A percentile compares a stretch with the other conserved stretches of the same genome.
Evolutionary conservation across 2,329 filamentous ascomycete genomes (phyloP).

Genomic region (Madurella fahalii): DNA sequence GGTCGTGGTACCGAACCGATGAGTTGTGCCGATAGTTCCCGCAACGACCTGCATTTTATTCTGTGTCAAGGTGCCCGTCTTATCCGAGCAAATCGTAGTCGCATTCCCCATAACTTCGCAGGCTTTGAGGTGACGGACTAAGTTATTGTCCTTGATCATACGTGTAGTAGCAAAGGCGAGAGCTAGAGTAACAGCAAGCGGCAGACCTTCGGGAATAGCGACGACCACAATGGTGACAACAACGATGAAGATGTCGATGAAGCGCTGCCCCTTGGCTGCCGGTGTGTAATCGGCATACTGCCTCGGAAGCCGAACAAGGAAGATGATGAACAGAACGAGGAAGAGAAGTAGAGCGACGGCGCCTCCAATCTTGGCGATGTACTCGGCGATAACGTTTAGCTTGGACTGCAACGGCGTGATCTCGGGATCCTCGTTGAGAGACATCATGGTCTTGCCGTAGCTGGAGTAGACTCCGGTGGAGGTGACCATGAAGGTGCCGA

Average conservation of each 20-base stretch:
- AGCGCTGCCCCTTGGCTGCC: conserved; percentile 72
- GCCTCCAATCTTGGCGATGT: conserved; percentile 74
- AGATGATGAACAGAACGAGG: conserved; percentile 80
- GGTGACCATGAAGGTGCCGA: conserved; percentile 70
- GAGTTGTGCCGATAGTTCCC: conserved; percentile 52
- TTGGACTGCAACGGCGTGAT: conserved; percentile 75
- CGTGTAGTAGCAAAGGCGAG: conserved; percentile 72
- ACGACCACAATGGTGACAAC: conserved; percentile 78
- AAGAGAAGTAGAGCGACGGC: conserved; percentile 76
- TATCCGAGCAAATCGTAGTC: conserved; percentile 66
- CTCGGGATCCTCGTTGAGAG: conserved; percentile 67
- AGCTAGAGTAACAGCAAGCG: conserved; percentile 72
- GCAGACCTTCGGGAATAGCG: conserved; percentile 72
- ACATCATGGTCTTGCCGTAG: conserved; percentile 72
- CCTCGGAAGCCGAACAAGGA: conserved; percentile 62
- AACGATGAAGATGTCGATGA: conserved; percentile 72
- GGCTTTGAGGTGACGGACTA: conserved; percentile 71
- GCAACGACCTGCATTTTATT: conserved; percentile 67
- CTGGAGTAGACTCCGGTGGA: conserved; percentile 70
- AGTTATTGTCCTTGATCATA: conserved; percentile 74
- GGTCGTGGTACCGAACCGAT: conserved; percentile 48
- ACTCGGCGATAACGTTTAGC: conserved; percentile 69
- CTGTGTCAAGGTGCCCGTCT: conserved; percentile 63
- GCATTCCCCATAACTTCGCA: conserved; percentile 82
- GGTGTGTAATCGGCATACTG: conserved; percentile 49